These are phyloP conservation scores for Salix brachista DNA, from an alignment of 345 rosid genomes.

Conservation along the genomic window DNA sequence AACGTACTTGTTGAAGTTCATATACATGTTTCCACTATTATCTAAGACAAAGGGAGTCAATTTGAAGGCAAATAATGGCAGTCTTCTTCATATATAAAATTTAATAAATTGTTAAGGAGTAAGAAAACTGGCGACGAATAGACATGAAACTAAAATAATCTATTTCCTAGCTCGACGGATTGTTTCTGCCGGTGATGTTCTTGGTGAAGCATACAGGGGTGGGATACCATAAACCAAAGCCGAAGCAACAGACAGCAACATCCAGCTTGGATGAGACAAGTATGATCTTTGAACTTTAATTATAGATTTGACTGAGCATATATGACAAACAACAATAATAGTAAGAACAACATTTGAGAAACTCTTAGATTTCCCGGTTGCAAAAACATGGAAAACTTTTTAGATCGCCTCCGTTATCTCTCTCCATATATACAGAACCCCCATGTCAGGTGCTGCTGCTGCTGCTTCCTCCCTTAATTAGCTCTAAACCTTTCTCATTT, in stretches of 20 bases:
- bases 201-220: neutral
- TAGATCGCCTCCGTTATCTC: neutral
- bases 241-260: neutral
- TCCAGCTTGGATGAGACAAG: neutral
- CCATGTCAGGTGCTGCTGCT: conserved; percentile 25
- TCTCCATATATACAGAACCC: conserved; percentile 31
- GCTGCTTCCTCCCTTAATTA: neutral
- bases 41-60: no score
- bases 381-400: conserved; percentile 9
- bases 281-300: no score
- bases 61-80: no score
- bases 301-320: neutral
- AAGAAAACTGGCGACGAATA: no score
- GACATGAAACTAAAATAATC: neutral
- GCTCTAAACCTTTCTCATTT: conserved; percentile 8
- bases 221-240: neutral
- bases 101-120: no score
- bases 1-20: no score
- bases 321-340: neutral
- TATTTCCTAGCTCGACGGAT: neutral
- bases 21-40: no score
- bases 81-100: no score
- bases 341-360: neutral
- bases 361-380: conserved; percentile 25
- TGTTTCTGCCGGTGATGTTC: neutral